phyloP scores from a whole-genome alignment of 306 rosid species.

The Trifolium repens region DNA sequence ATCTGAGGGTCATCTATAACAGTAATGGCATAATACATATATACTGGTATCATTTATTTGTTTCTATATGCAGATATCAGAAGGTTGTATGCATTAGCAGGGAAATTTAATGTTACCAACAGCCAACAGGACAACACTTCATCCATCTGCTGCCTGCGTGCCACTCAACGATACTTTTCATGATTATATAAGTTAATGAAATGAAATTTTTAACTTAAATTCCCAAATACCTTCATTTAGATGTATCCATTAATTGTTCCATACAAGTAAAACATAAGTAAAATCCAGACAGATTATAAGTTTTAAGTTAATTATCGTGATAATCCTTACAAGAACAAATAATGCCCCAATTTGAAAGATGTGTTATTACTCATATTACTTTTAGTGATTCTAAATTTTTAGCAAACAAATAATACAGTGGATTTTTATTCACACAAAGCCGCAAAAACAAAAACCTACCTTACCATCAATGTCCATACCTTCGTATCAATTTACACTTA shows the following conservation, averaged over 20 bases:
- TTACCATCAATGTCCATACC: constrained; percentile 5
- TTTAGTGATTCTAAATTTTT: neutral
- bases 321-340: constrained; percentile 15
- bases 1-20: neutral
- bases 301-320: neutral
- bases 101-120: constrained; percentile 7
- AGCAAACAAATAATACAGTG: constrained; percentile 10
- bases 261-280: neutral
- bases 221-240: constrained; percentile 21
- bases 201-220: neutral
- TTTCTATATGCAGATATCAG: neutral
- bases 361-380: neutral
- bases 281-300: constrained; percentile 1
- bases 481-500: neutral
- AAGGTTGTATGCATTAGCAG: neutral
- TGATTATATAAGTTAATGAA: constrained; percentile 2
- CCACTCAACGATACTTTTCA: neutral
- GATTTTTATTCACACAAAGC: neutral
- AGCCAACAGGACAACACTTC: neutral
- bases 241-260: constrained; percentile 19
- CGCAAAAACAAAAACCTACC: neutral
- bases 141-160: constrained; percentile 4
- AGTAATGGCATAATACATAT: neutral
- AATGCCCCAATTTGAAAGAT: constrained; percentile 15
- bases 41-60: neutral